Base-by-base conservation (phyloP, 2,329 filamentous ascomycete genomes). In the Botrytis tulipae region DNA sequence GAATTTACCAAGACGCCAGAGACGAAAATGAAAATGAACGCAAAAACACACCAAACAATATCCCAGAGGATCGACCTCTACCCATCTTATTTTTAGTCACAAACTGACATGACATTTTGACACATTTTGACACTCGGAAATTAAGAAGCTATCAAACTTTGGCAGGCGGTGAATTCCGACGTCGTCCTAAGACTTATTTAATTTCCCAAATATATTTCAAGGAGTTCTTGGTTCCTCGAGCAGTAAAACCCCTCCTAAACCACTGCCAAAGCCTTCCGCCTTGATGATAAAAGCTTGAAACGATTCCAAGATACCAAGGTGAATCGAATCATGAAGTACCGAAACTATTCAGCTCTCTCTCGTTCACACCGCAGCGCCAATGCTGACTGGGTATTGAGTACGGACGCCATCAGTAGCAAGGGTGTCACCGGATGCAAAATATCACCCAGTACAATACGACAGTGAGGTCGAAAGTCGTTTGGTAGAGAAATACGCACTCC, bases 351-450 rank as follows among this genome's bases (percentile, higher is more conserved):
- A 57, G 66, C 66, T 68, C 35, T 57, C 48, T 29, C 35, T 68
- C n/a, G 48, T 25, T 32, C 35, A 68, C 66, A 68, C 37, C 25
- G 48, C 48, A 68, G 35, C 48, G 66, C 66, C 48, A 68, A 68
- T 68, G 66, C 66, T 68, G 48, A 68, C 66, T 32, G 35, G 35
- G 25, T 8, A 22, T 42, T 54, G 46, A 67, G 46, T 32, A 68
- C 65, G 35, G 40, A 68, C 65, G 65, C 65, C 48, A 57, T 32
- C 48, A 42, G 29, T 22, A 32, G 35, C 35, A 57, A 57, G 35
- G 48, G 66, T 57, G 66, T 68, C 66, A 68, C 48, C 48, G 54
- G 66, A 42, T 57, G 42, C 35, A 57, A 29, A 57, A 29, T 42
- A 25, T 68, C n/a, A 35, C 25, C n/a, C 46, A 37, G 46, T 54